Base-by-base conservation (phyloP, 2,329 filamentous ascomycete species). In the Hymenoscyphus salicellus region DNA sequence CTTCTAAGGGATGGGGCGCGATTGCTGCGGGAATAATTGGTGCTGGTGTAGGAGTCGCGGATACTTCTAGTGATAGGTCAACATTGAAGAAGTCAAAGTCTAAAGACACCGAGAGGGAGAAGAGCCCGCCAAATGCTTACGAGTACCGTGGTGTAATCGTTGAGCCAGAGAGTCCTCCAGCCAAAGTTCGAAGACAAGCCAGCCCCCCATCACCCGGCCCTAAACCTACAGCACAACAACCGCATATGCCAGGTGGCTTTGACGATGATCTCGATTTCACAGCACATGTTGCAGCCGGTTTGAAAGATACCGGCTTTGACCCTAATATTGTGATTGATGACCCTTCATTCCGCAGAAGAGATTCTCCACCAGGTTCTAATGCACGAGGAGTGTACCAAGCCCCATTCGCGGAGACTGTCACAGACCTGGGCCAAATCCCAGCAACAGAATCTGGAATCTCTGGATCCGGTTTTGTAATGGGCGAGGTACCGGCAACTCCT, bases 281-380 rank as follows among this genome's bases (percentile, higher is more conserved):
- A 7, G 89, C 89, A 32, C 86, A 84, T 2, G 77, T 92, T 57
- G 88, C 89, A 64, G 90, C 89, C 58, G 88, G 87, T 1, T 80
- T 91, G 58, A 79, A 88, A 72, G 83, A 86, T n/a, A 84, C 86
- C 56, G 89, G 89, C 0, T 92, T 92, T 68, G 84, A 91, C 71
- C 85, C 88, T 4, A 83, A 89, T 49, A 86, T 92, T 64, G 86
- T 92, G 56, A 88, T 89, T 41, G 80, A 90, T 56, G 83, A 92
- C 70, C 84, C 86, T 0, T 79, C 76, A 1, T 92, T 87, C 71
- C 85, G 85, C 68, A 82, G 81, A 60, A 86, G 89, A 32, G 83
- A 86, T 61, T 89, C 87, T 0, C 86, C 88, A 7, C 86, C 87
- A 3, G 83, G 84, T 4, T 84, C 86, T 3, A 83, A 85, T 68